A percentile compares a stretch with the other conserved stretches of the same genome.
phyloP scores from a whole-genome alignment of 2,329 filamentous ascomycete species.

The Penicillium vulpinum region DNA sequence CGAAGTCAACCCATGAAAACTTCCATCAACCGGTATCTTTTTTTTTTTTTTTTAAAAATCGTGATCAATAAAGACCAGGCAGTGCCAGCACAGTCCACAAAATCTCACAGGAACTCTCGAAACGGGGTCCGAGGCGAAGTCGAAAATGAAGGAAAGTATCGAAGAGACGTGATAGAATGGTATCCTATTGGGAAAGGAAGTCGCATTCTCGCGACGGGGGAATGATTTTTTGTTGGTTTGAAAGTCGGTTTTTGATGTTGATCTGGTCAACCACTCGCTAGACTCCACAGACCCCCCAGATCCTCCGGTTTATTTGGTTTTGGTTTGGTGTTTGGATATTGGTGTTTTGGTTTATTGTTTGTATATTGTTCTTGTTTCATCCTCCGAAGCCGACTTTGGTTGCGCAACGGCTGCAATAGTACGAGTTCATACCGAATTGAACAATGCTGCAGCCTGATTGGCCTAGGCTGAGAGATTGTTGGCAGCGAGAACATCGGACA shows the following conservation, averaged over 20 bases:
- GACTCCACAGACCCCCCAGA: neutral
- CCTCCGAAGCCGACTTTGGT: constrained; percentile 46
- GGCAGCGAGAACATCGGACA: constrained; percentile 51
- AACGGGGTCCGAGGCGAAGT: neutral
- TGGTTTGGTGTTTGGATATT: neutral
- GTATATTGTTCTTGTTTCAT: constrained; percentile 26
- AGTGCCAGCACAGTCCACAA: neutral
- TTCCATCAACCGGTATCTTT: neutral
- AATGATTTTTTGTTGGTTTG: neutral
- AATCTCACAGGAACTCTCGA: neutral
- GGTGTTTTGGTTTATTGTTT: neutral
- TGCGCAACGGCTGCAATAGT: constrained; percentile 50
- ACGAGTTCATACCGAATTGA: constrained; percentile 52
- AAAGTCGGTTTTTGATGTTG: constrained; percentile 1
- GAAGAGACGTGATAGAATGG: neutral
- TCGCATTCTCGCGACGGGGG: neutral
- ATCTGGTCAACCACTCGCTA: neutral
- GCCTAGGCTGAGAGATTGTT: constrained; percentile 47
- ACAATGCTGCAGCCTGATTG: constrained; percentile 40
- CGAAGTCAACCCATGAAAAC: neutral
- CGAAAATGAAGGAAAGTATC: neutral
- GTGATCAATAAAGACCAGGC: neutral
- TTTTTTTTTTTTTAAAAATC: too few species aligned
- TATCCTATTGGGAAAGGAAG: neutral
- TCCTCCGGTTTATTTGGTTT: neutral